Conservation (phyloP, 805 yeast species). For the Teunomyces funiuensis region DNA sequence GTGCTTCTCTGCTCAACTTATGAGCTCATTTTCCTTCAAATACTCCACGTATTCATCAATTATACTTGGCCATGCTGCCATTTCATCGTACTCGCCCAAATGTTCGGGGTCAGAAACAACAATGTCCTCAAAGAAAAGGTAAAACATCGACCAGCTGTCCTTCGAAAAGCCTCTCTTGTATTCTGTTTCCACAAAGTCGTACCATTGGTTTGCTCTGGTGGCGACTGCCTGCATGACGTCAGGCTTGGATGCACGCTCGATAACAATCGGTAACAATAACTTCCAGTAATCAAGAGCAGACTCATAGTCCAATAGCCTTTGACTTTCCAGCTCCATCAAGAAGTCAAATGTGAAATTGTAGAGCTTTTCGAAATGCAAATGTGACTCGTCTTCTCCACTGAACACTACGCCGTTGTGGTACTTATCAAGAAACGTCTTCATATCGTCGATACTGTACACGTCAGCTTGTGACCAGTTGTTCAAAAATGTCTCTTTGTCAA, state of each 20-base stretch:
- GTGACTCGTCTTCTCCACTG: conserved; percentile 23
- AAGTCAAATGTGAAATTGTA: conserved; percentile 74
- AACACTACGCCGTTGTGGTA: conserved; percentile 13
- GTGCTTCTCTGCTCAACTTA: conserved; percentile 1
- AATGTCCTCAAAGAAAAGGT: conserved; percentile 57
- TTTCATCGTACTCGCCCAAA: conserved; percentile 65
- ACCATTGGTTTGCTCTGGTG: conserved; percentile 55
- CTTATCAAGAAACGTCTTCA: conserved; percentile 37
- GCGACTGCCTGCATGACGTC: conserved; percentile 4
- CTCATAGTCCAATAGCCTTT: conserved; percentile 55
- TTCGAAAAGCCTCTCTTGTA: conserved; percentile 53
- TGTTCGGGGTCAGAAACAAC: conserved; percentile 45
- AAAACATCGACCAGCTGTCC: conserved; percentile 87
- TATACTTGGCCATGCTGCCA: conserved; percentile 89
- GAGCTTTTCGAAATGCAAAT: conserved; percentile 50
- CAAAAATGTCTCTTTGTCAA: conserved; percentile 50
- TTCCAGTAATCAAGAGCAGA: conserved; percentile 78
- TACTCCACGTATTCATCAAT: conserved; percentile 81
- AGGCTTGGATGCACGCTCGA: background rate
- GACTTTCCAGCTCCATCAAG: conserved; percentile 55
- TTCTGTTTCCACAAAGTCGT: conserved; percentile 46
- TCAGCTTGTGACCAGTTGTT: conserved; percentile 52
- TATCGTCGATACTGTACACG: conserved; percentile 36
- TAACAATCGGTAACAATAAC: conserved; percentile 46
- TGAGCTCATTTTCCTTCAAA: conserved; percentile 29